Percentiles rank a stretch among this genome's conserved stretches.
phyloP scores from a whole-genome alignment of 2,329 filamentous ascomycete genomes.

The Ophiostoma populinum region DNA sequence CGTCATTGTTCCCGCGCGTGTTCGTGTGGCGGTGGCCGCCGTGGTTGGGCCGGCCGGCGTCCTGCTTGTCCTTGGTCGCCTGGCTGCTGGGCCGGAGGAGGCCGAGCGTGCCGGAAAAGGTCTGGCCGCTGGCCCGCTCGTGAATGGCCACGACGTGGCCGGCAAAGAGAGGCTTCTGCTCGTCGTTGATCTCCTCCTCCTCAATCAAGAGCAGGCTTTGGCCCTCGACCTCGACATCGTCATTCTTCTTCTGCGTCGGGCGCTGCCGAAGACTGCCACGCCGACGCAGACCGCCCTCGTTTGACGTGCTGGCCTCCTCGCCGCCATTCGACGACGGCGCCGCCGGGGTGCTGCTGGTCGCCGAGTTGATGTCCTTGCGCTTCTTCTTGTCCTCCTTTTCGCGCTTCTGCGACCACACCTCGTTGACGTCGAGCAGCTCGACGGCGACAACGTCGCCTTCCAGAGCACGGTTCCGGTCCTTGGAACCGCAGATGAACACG shows the following conservation, averaged over 20 bases:
- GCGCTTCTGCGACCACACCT: slow-evolving; percentile 96
- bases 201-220: slow-evolving; percentile 93
- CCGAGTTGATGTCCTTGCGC: slow-evolving; percentile 88
- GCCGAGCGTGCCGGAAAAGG: slow-evolving; percentile 95
- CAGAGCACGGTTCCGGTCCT: slow-evolving; percentile 90
- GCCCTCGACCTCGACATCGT: slow-evolving; percentile 95
- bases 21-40: slow-evolving; percentile 20
- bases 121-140: slow-evolving; percentile 90
- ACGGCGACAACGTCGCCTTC: slow-evolving; percentile 93
- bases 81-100: slow-evolving; percentile 91
- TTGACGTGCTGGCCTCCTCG: slow-evolving; percentile 38
- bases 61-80: slow-evolving; percentile 98
- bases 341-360: slow-evolving; percentile 56
- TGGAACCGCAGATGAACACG: slow-evolving; percentile 98
- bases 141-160: slow-evolving; percentile 95
- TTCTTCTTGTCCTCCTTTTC: slow-evolving; percentile 99
- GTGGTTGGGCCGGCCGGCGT: slow-evolving; percentile 68
- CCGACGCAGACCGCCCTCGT: slow-evolving; percentile 74
- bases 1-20: slow-evolving; percentile 59
- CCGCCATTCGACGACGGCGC: slow-evolving; percentile 35
- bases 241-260: slow-evolving; percentile 98
- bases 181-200: slow-evolving; percentile 96
- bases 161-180: slow-evolving; percentile 92
- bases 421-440: slow-evolving; percentile 91
- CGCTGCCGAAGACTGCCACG: slow-evolving; percentile 91